Evolutionary conservation across 352 stramenopile species (phyloP), one percentile per base, ranked within the genome.

Genomic region (Phytopythium chamaehyphon): DNA sequence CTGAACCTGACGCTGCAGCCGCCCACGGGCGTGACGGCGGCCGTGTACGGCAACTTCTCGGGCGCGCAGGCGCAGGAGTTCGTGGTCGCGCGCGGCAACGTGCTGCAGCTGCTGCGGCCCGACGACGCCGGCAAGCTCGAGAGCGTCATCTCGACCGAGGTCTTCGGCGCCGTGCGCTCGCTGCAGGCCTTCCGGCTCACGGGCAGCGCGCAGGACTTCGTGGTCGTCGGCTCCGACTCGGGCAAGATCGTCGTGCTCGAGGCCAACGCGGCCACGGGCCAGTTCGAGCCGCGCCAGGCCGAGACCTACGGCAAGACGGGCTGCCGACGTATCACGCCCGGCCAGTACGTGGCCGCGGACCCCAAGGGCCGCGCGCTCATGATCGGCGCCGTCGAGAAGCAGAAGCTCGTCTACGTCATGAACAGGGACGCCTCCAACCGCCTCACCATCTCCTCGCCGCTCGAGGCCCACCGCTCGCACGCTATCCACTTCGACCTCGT

Each of bases 351-450:
- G 24, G 95, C 96, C 1, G 82, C 78, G 8, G 97, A 99, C 66
- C 97, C 97, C 2, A 98, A 98, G 57, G 97, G 97, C 26, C 90
- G 97, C 18, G 96, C 97, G 18, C 81, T 99, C 18, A 97, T 99
- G 80, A 84, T 99, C 38, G 85, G 83, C 51, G 88, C 82, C 18
- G 69, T 99, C 21, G 97, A 99, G 80, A 99, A 99, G 73, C 95
- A 99, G 64, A 99, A 99, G 63, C 81, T 99, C 12, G 97, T 99
- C 21, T 99, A 99, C 71, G 95, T 99, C 21, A 91, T 99, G 74
- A 99, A 99, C 69, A 83, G 96, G 26, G 96, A 99, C 64, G 85
- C 89, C 7, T 85, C 82, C 2, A 97, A 90, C 58, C 83, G 88
- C 1, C 66, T 98, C 12, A 99, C 96, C 16, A 98, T 99, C 59